phyloP scores from a whole-genome alignment of 805 yeast genomes.

The Pichia cephalocereana region DNA sequence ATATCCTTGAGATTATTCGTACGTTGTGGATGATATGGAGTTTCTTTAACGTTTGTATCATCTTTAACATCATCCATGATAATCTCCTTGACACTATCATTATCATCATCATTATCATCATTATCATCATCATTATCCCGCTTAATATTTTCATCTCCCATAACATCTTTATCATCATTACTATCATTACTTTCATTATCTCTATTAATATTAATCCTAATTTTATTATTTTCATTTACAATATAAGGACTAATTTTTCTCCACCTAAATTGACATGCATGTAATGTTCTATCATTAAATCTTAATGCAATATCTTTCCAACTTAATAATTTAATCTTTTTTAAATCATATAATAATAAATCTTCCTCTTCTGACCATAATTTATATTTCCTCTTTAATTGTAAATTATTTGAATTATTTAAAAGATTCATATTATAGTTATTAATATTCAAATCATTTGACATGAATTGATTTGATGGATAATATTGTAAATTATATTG shows the following conservation, averaged over 20 bases:
- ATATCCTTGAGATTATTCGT: background rate
- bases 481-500: conserved; percentile 1
- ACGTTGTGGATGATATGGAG: background rate
- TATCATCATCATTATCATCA: background rate
- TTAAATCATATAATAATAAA: conserved; percentile 3
- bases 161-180: background rate
- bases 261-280: conserved; percentile 15
- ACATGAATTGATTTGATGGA: background rate
- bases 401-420: background rate
- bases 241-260: conserved; percentile 8
- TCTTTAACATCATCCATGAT: background rate
- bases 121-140: too few species aligned
- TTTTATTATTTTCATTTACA: background rate
- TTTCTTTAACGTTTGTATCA: background rate
- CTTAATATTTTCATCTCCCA: too few species aligned
- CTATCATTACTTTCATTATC: background rate
- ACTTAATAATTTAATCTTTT: conserved; percentile 3
- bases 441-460: background rate
- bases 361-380: conserved; percentile 13
- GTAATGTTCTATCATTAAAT: conserved; percentile 10
- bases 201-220: background rate
- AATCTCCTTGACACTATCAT: too few species aligned
- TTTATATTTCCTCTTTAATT: conserved; percentile 6
- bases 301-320: conserved; percentile 11
- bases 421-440: too few species aligned